Conservation (phyloP, 495 filamentous ascomycete species). For the Aspergillus funiculosus region DNA sequence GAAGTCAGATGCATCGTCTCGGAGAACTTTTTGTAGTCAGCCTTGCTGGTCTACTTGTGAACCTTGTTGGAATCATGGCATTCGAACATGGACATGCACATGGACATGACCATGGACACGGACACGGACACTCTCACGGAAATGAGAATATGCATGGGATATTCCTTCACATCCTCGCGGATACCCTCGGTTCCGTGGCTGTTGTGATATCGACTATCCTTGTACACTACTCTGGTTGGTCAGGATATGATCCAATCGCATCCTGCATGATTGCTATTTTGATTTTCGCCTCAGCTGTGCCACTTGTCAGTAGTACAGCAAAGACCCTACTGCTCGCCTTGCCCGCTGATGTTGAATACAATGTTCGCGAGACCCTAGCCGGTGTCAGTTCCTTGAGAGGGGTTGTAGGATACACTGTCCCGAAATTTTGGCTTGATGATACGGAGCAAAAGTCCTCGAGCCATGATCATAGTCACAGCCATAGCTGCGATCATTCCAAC, state of each 20-base stretch:
- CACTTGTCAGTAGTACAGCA: constrained; percentile 80
- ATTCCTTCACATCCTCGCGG: constrained; percentile 90
- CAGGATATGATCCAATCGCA: constrained; percentile 92
- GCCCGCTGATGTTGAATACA: constrained; percentile 82
- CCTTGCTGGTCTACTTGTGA: constrained; percentile 76
- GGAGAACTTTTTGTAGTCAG: constrained; percentile 85
- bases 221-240: constrained; percentile 80
- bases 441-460: constrained; percentile 35
- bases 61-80: constrained; percentile 83
- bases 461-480: constrained; percentile 20
- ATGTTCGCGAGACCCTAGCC: constrained; percentile 74
- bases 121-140: constrained; percentile 65
- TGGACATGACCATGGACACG: constrained; percentile 61
- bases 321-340: constrained; percentile 75
- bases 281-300: constrained; percentile 83
- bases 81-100: constrained; percentile 67
- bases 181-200: constrained; percentile 88
- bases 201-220: constrained; percentile 89
- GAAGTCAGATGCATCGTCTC: constrained; percentile 73
- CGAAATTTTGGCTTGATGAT: constrained; percentile 91
- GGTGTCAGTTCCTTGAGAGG: constrained; percentile 78
- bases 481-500: constrained; percentile 25
- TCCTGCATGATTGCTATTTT: constrained; percentile 90
- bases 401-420: constrained; percentile 78
- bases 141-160: constrained; percentile 99